Conservation (phyloP, 176 grass and related monocot genomes). For the Metroxylon sagu region DNA sequence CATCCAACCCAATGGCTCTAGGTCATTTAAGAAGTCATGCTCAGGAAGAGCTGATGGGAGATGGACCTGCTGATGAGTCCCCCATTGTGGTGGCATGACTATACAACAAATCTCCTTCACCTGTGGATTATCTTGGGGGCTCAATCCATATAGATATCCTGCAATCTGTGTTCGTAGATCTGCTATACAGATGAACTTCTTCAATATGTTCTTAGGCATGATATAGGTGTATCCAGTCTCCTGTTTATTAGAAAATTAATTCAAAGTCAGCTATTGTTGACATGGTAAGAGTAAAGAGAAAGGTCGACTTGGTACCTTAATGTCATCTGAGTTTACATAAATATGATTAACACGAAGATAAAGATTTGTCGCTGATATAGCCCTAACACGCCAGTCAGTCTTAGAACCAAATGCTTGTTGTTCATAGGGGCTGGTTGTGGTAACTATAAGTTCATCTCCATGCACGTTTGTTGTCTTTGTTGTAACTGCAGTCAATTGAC, state of each 20-base stretch:
- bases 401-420: conserved; percentile 91
- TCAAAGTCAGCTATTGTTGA: not conserved
- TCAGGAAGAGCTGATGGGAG: conserved; percentile 83
- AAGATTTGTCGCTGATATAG: conserved; percentile 95
- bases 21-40: conserved; percentile 89
- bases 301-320: conserved; percentile 47
- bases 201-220: conserved; percentile 99
- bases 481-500: conserved; percentile 89
- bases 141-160: conserved; percentile 83
- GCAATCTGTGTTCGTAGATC: conserved; percentile 87
- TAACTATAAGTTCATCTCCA: conserved; percentile 94
- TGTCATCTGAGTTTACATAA: conserved; percentile 99
- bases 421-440: conserved; percentile 93
- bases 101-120: conserved; percentile 98
- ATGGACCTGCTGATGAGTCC: conserved; percentile 94
- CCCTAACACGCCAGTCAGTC: conserved; percentile 93
- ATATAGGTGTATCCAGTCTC: conserved; percentile 99
- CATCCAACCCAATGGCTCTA: conserved; percentile 96
- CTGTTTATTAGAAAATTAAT: conserved; percentile 35
- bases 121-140: conserved; percentile 93
- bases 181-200: conserved; percentile 99
- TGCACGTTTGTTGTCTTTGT: conserved; percentile 96
- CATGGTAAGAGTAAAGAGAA: conserved; percentile 3
- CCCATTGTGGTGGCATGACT: conserved; percentile 77
- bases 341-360: conserved; percentile 98